A percentile compares a stretch with the other conserved stretches of the same genome.
Evolutionary conservation across 1,284 basidiomycete species (phyloP).

Genomic region (Rhodotorula sp.): DNA sequence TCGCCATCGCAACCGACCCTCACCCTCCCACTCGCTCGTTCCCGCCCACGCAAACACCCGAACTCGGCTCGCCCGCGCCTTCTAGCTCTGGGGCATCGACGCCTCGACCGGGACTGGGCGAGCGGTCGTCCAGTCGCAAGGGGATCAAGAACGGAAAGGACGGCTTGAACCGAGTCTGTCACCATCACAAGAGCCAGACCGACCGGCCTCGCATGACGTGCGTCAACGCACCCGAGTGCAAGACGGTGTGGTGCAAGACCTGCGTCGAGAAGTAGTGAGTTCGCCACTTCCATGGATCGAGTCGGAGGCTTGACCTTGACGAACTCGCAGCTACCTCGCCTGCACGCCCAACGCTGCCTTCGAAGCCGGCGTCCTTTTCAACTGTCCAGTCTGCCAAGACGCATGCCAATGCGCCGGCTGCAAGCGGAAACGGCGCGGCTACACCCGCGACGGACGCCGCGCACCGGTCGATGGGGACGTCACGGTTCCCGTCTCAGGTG

Average conservation of each 20-base stretch:
- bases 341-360: conserved; percentile 12
- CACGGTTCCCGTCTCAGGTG: not conserved
- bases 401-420: conserved; percentile 23
- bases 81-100: not conserved
- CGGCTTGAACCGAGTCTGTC: conserved; percentile 18
- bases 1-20: not conserved
- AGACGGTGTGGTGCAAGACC: conserved; percentile 29
- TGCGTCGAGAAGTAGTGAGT: conserved; percentile 35
- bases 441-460: not conserved
- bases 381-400: conserved; percentile 29
- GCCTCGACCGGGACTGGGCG: not conserved
- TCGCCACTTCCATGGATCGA: too few relatives aligned
- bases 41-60: not conserved
- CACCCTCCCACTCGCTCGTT: too few relatives aligned
- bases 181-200: conserved; percentile 22
- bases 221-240: conserved; percentile 23
- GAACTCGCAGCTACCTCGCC: conserved; percentile 18
- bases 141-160: not conserved
- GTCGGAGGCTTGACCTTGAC: not conserved
- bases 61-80: not conserved
- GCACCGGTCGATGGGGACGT: not conserved
- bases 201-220: conserved; percentile 31
- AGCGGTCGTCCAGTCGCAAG: not conserved
- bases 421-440: conserved; percentile 11
- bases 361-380: conserved; percentile 8